Conservation (phyloP, 768 basidiomycete genomes). For the Kwoniella dendrophila region DNA sequence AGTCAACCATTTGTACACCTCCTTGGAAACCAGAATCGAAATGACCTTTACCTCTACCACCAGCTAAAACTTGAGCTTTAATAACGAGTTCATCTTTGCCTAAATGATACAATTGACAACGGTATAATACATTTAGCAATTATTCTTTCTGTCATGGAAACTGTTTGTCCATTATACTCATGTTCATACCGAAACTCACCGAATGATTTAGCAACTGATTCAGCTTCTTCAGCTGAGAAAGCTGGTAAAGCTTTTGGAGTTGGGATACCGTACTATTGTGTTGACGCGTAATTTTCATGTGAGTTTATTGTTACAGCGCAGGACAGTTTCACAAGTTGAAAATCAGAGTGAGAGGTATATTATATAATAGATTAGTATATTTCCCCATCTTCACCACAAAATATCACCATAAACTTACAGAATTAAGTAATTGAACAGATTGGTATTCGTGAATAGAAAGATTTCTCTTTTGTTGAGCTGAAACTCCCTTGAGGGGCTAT, state of each 20-base stretch:
- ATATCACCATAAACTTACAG: too few relatives aligned
- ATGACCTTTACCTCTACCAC: slow-evolving; percentile 95
- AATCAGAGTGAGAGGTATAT: too few relatives aligned
- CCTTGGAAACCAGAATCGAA: slow-evolving; percentile 92
- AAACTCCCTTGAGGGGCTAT: slow-evolving; percentile 25
- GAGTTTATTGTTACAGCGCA: too few relatives aligned
- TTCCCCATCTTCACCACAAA: too few relatives aligned
- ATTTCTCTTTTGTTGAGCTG: slow-evolving; percentile 70
- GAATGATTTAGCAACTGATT: slow-evolving; percentile 82
- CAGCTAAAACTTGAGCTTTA: slow-evolving; percentile 98
- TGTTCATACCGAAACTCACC: slow-evolving; percentile 60
- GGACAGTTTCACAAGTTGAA: too few relatives aligned
- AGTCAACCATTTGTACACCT: slow-evolving; percentile 91
- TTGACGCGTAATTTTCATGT: too few relatives aligned
- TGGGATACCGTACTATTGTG: slow-evolving; percentile 88
- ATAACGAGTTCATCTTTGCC: slow-evolving; percentile 82
- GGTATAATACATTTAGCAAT: too few relatives aligned
- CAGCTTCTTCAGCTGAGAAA: slow-evolving; percentile 85
- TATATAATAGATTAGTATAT: too few relatives aligned
- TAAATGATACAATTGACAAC: slow-evolving; percentile 50
- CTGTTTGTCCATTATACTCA: too few relatives aligned
- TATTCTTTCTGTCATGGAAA: too few relatives aligned
- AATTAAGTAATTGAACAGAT: slow-evolving; percentile 90
- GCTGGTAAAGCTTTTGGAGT: slow-evolving; percentile 90
- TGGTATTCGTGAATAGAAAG: slow-evolving; percentile 99